phyloP scores from a whole-genome alignment of 225 moss, liverwort and hornwort genomes.

The Pleurozium schreberi region DNA sequence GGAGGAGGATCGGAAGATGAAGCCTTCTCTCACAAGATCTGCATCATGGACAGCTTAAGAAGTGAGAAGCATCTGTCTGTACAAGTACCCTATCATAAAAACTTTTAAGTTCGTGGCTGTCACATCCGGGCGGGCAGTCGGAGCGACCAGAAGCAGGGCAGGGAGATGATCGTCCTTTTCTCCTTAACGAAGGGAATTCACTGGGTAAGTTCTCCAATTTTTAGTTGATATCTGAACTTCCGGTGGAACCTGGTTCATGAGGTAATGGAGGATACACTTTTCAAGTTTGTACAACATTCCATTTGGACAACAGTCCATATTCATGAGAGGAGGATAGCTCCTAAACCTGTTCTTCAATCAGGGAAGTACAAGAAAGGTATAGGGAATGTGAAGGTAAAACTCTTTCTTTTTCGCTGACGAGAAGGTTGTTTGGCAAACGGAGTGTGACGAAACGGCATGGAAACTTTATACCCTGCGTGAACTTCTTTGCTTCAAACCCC shows the following conservation, averaged over 20 bases:
- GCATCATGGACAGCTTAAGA: slow-evolving; percentile 63
- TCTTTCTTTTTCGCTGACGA: background rate
- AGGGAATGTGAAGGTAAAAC: slow-evolving; percentile 8
- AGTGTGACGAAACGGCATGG: background rate
- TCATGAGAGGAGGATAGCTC: slow-evolving; percentile 5
- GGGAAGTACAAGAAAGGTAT: slow-evolving; percentile 4
- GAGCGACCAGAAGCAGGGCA: background rate
- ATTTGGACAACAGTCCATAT: background rate
- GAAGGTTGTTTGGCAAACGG: background rate
- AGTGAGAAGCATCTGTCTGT: background rate
- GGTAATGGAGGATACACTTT: background rate
- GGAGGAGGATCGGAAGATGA: slow-evolving; percentile 87
- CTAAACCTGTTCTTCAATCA: slow-evolving; percentile 12
- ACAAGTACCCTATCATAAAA: slow-evolving; percentile 21
- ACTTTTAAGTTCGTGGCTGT: background rate
- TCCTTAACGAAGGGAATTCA: slow-evolving; percentile 4
- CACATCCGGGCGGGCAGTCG: background rate
- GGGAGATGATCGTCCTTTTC: background rate
- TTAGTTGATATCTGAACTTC: background rate
- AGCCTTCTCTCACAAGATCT: slow-evolving; percentile 72
- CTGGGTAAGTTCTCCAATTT: background rate
- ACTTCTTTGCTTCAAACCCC: background rate
- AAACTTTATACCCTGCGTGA: background rate
- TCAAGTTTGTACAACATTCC: slow-evolving; percentile 27
- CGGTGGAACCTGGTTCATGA: background rate